Base-by-base conservation (phyloP, 2,329 filamentous ascomycete species). In the Verticillium isaacii region DNA sequence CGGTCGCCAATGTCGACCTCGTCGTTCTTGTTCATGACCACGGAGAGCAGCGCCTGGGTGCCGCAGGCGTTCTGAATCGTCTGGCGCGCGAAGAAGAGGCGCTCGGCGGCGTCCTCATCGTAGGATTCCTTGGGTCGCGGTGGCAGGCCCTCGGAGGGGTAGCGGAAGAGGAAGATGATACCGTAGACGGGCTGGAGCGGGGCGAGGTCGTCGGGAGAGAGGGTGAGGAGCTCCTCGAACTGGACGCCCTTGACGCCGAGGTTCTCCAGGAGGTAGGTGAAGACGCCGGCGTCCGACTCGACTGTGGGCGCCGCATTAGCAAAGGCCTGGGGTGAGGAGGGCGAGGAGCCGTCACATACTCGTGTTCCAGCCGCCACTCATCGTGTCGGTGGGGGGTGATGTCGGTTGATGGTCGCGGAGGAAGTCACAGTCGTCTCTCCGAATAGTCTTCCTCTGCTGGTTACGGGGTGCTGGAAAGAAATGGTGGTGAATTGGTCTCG, bases 101-200 rank as follows among this genome's bases (percentile, higher is more conserved):
- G 82, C 65, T 92, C 88, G 19, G 90, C 81, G 15, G 92, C 92
- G 17, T 81, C 82, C 68, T 87, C 81, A 78, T 97, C 93, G 75
- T 92, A 97, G 37, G 79, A 82, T 37, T 65, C 63, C 25, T 61
- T 61, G n/a, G 63, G 56, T 34, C 64, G 61, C 52, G 61, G 55
- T 5, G 64, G 64, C 19, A 66, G 56, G 64, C 95, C 95, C 72
- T 90, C 88, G 64, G 87, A 93, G 58, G 86, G 91, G 78, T 91
- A 99, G 80, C 97, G 98, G 88, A 99, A 99, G 75, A 99, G 91
- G 78, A 99, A 99, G 72, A 99, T 97, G 68, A 99, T 92, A 71
- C 95, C 95, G 79, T 97, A 96, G 60, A 97, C 83, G 19, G 91
- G 90, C 68, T 89, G 88, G 37, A 93, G 84, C 66, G 88, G 80